These are phyloP conservation scores for Lachnellula arida DNA, from an alignment of 2,329 filamentous ascomycete genomes.

Conservation along the genomic window DNA sequence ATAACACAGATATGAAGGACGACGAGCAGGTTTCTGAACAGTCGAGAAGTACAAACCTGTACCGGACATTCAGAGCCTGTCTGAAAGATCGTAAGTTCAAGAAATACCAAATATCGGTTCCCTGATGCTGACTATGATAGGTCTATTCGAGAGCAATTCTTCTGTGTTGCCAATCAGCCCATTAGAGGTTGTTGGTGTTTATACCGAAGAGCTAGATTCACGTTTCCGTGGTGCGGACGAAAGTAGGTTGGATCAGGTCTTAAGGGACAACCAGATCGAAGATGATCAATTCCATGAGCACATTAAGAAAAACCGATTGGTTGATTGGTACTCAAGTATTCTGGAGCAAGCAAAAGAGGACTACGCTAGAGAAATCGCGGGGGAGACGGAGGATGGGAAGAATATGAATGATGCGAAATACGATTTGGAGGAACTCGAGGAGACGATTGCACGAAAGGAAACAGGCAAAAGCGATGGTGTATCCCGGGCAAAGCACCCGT, in stretches of 20 bases:
- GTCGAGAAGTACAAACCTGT: conserved; percentile 63
- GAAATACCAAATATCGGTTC: conserved; percentile 4
- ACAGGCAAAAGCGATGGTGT: conserved; percentile 24
- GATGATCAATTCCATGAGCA: conserved; percentile 60
- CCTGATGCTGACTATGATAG: conserved; percentile 33
- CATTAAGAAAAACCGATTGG: conserved; percentile 63
- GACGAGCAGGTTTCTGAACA: conserved; percentile 62
- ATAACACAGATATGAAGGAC: conserved; percentile 69
- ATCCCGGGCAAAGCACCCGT: conserved; percentile 21
- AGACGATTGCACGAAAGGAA: conserved; percentile 25
- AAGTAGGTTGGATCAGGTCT: conserved; percentile 60
- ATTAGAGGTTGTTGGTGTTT: conserved; percentile 53
- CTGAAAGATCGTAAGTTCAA: conserved; percentile 57
- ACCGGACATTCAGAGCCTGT: conserved; percentile 60
- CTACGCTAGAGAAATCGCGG: conserved; percentile 32
- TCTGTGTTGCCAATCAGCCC: conserved; percentile 46
- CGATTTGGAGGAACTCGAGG: conserved; percentile 25
- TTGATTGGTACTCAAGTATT: conserved; percentile 58
- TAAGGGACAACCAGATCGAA: conserved; percentile 69
- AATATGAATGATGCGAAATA: conserved; percentile 19
- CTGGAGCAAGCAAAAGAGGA: conserved; percentile 35
- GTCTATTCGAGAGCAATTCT: conserved; percentile 36
- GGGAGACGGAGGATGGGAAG: conserved; percentile 23
- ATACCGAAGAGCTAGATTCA: conserved; percentile 56
- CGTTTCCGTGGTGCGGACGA: conserved; percentile 57